Evolutionary conservation across 1,284 basidiomycete genomes (phyloP).

Genomic region (Ustilago loliicola): DNA sequence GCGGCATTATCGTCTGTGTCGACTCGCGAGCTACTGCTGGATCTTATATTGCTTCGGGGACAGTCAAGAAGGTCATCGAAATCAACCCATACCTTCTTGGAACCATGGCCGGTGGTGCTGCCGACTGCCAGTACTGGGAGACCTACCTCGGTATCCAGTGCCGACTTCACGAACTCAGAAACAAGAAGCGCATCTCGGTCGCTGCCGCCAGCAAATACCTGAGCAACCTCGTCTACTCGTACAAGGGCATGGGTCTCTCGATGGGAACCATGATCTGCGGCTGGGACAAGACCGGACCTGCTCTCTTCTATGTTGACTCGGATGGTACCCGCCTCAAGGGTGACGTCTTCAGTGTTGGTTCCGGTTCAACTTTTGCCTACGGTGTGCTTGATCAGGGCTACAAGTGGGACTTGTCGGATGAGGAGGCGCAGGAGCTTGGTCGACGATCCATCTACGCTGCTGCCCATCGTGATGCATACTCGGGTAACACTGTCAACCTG

Average conservation of each 20-base stretch:
- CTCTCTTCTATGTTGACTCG: conserved; percentile 97
- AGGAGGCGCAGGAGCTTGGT: conserved; percentile 94
- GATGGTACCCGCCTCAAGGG: conserved; percentile 96
- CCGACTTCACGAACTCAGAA: conserved; percentile 94
- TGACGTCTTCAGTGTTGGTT: conserved; percentile 97
- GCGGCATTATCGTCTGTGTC: conserved; percentile 97
- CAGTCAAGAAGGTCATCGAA: conserved; percentile 82
- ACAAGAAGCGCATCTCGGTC: conserved; percentile 97
- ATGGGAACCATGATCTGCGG: conserved; percentile 99
- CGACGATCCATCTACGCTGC: conserved; percentile 96
- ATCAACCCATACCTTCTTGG: conserved; percentile 98
- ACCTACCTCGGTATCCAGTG: conserved; percentile 99
- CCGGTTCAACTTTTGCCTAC: conserved; percentile 97
- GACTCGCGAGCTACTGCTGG: conserved; percentile 98
- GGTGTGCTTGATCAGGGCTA: conserved; percentile 98
- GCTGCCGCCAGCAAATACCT: conserved; percentile 98
- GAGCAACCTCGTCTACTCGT: conserved; percentile 95
- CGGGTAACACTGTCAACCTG: conserved; percentile 89
- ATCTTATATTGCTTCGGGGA: conserved; percentile 85
- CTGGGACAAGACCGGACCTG: conserved; percentile 99
- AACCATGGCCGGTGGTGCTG: conserved; percentile 99
- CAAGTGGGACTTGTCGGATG: conserved; percentile 91
- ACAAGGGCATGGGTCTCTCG: conserved; percentile 99
- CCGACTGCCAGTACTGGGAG: conserved; percentile 67
- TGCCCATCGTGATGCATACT: conserved; percentile 93